A percentile compares a stretch with the other conserved stretches of the same genome.
phyloP scores from a whole-genome alignment of 805 yeast genomes.

The Wickerhamiella australiensis region DNA sequence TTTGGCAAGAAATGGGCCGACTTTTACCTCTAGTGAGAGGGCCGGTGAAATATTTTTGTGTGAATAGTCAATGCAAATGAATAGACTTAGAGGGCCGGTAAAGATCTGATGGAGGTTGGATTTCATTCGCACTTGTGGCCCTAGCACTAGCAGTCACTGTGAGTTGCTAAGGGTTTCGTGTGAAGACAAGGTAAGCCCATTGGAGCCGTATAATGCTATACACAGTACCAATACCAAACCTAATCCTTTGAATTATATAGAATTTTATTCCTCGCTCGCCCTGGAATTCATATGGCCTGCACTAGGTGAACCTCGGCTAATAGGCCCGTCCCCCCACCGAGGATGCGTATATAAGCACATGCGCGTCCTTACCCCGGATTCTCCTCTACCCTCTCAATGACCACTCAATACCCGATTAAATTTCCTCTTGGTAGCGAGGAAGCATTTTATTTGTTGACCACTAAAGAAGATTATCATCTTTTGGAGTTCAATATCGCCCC shows the following conservation, averaged over 20 bases:
- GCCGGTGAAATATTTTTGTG: background rate
- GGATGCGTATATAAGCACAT: background rate
- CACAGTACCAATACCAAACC: no score
- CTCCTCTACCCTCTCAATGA: background rate
- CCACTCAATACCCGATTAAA: no score
- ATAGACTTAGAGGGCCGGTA: no score
- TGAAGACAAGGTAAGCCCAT: no score
- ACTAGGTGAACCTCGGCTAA: background rate
- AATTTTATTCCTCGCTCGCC: no score
- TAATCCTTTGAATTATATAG: no score
- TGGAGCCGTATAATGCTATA: no score
- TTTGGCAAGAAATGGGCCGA: constrained; percentile 65
- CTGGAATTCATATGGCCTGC: no score
- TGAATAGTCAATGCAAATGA: background rate
- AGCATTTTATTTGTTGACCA: constrained; percentile 14
- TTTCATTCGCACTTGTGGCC: no score
- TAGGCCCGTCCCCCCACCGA: background rate
- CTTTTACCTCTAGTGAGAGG: constrained; percentile 35
- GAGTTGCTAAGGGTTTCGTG: no score
- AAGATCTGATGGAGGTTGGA: no score
- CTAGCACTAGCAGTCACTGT: no score
- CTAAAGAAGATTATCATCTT: constrained; percentile 24
- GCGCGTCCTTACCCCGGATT: background rate
- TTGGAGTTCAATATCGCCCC: constrained; percentile 27
- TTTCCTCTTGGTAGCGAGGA: constrained; percentile 17